A percentile compares a stretch with the other conserved stretches of the same genome.
phyloP scores from a whole-genome alignment of 192 early-diverging fungal genomes.

The Coemansia sp. region DNA sequence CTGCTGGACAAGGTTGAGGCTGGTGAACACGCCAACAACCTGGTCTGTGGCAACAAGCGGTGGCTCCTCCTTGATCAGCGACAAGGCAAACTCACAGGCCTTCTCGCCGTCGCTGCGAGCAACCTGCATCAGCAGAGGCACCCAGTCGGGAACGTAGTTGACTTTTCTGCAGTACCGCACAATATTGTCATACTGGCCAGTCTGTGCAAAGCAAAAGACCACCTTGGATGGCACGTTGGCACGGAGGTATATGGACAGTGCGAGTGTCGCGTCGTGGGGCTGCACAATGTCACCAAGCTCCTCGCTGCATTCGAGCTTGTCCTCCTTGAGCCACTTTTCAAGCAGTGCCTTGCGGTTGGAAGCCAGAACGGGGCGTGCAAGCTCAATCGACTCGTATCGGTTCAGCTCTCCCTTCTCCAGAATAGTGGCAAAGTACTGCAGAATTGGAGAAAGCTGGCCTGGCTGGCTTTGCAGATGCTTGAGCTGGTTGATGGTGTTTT shows the following conservation, averaged over 20 bases:
- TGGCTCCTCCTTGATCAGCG: slow-evolving; percentile 75
- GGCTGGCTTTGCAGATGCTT: slow-evolving; percentile 73
- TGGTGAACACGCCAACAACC: slow-evolving; percentile 90
- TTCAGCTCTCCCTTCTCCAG: slow-evolving; percentile 94
- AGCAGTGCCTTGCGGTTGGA: slow-evolving; percentile 90
- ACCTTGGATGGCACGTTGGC: slow-evolving; percentile 94
- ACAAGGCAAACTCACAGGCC: slow-evolving; percentile 88
- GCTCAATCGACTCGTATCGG: slow-evolving; percentile 91
- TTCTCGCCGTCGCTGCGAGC: slow-evolving; percentile 90
- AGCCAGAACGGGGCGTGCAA: slow-evolving; percentile 85
- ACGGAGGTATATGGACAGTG: slow-evolving; percentile 91
- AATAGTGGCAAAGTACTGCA: slow-evolving; percentile 97
- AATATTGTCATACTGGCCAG: slow-evolving; percentile 94
- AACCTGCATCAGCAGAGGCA: slow-evolving; percentile 85
- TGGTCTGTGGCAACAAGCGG: slow-evolving; percentile 84
- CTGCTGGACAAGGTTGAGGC: slow-evolving; percentile 92
- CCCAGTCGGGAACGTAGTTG: slow-evolving; percentile 90
- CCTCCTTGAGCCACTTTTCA: slow-evolving; percentile 99
- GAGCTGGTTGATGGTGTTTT: slow-evolving; percentile 92
- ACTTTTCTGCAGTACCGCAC: slow-evolving; percentile 93
- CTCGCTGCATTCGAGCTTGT: slow-evolving; percentile 97
- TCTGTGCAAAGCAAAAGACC: slow-evolving; percentile 95
- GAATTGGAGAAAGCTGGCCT: slow-evolving; percentile 86
- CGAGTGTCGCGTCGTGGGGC: slow-evolving; percentile 85
- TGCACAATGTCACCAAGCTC: slow-evolving; percentile 97